Evolutionary conservation across 2,329 filamentous ascomycete genomes (phyloP).

Genomic region (Magnaporthiopsis poae): DNA sequence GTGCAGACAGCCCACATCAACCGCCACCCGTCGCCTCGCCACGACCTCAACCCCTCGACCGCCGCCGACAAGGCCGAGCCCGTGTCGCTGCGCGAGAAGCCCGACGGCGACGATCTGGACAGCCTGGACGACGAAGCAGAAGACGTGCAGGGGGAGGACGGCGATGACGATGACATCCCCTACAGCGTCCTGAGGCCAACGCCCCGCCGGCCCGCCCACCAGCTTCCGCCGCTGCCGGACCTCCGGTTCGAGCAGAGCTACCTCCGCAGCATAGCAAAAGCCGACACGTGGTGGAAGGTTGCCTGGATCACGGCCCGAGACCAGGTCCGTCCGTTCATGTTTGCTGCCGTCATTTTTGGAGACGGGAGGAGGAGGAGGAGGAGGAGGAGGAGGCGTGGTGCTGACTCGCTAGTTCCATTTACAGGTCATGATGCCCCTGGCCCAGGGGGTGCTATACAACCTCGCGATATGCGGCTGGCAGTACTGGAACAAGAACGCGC

Average conservation of each 20-base stretch:
- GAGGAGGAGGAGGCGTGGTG: background rate
- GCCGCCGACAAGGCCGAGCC: slow-evolving; percentile 58
- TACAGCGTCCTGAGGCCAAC: slow-evolving; percentile 53
- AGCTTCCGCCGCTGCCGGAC: slow-evolving; percentile 64
- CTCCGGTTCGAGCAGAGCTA: slow-evolving; percentile 97
- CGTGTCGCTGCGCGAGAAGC: slow-evolving; percentile 31
- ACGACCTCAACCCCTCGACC: slow-evolving; percentile 75
- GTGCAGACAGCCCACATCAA: slow-evolving; percentile 75
- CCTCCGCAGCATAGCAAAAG: slow-evolving; percentile 72
- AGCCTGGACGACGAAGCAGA: slow-evolving; percentile 27
- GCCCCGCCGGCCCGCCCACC: slow-evolving; percentile 28
- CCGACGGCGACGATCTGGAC: slow-evolving; percentile 29
- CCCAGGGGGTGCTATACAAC: slow-evolving; percentile 84
- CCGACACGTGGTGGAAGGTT: slow-evolving; percentile 70
- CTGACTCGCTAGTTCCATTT: background rate
- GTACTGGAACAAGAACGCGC: slow-evolving; percentile 72
- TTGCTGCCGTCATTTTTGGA: too few species aligned
- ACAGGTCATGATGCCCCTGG: slow-evolving; percentile 73
- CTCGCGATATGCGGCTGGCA: slow-evolving; percentile 79
- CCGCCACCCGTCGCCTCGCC: slow-evolving; percentile 55
- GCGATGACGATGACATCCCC: slow-evolving; percentile 63
- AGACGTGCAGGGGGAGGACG: slow-evolving; percentile 37
- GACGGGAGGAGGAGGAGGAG: too few species aligned
- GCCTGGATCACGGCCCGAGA: slow-evolving; percentile 78
- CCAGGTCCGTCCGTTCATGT: slow-evolving; percentile 55